phyloP scores from a whole-genome alignment of 768 basidiomycete genomes.

The Tulasnella calospora region DNA sequence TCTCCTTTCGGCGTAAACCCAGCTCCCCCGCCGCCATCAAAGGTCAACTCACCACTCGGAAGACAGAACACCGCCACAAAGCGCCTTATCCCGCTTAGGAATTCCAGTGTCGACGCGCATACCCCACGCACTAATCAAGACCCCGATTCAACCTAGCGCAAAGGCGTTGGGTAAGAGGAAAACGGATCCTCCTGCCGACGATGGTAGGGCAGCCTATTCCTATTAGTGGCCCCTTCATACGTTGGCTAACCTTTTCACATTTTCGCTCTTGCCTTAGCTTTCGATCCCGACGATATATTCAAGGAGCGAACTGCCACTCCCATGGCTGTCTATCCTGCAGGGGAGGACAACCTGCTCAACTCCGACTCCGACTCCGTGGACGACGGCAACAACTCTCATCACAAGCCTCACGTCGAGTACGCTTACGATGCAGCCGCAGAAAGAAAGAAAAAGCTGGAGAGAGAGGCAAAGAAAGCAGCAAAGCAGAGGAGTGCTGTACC shows the following conservation, averaged over 20 bases:
- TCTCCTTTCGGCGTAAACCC: background rate
- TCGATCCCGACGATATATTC: conserved; percentile 56
- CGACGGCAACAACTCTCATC: conserved; percentile 32
- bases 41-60: background rate
- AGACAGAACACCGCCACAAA: background rate
- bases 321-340: background rate
- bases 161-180: conserved; percentile 85
- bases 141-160: conserved; percentile 62
- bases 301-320: conserved; percentile 37
- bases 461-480: conserved; percentile 39
- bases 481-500: background rate
- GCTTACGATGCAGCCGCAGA: conserved; percentile 94
- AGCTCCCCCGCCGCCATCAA: background rate
- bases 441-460: conserved; percentile 49
- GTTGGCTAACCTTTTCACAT: conserved; percentile 47
- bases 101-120: background rate
- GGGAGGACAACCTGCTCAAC: conserved; percentile 24
- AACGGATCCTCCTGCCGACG: conserved; percentile 43
- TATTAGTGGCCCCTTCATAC: background rate
- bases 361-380: conserved; percentile 32
- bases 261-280: conserved; percentile 36
- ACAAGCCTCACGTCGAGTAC: conserved; percentile 41
- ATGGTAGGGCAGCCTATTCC: conserved; percentile 6
- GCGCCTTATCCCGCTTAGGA: background rate
- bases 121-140: conserved; percentile 21